Conservation (phyloP, 1,139 yeast species). For the Debaryomyces subglobosus region DNA sequence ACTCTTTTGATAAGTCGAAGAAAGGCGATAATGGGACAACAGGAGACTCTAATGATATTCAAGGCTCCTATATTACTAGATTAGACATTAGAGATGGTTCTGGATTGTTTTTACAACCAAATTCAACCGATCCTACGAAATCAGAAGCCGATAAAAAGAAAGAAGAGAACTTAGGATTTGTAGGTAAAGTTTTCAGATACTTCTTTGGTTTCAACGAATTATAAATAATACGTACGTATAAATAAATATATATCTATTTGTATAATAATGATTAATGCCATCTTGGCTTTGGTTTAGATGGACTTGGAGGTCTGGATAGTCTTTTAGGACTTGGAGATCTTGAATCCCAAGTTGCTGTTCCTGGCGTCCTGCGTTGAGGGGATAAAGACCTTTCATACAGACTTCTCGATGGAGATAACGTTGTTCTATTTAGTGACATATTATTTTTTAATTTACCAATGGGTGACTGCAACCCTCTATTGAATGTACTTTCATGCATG, state of each 20-base stretch:
- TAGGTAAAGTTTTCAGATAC: slow-evolving; percentile 39
- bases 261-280: slow-evolving; percentile 8
- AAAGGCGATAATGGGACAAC: slow-evolving; percentile 9
- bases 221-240: slow-evolving; percentile 17
- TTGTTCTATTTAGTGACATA: slow-evolving; percentile 4
- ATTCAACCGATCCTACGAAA: slow-evolving; percentile 21
- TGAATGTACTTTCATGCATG: slow-evolving; percentile 1
- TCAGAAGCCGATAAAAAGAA: slow-evolving; percentile 24
- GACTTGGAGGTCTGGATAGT: slow-evolving; percentile 10
- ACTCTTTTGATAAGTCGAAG: slow-evolving; percentile 6
- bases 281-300: slow-evolving; percentile 9
- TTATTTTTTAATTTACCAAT: slow-evolving; percentile 5
- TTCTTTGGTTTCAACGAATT: slow-evolving; percentile 52
- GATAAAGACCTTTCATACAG: slow-evolving; percentile 5
- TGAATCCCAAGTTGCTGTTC: background rate
- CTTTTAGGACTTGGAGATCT: slow-evolving; percentile 7
- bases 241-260: slow-evolving; percentile 5
- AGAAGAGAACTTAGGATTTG: slow-evolving; percentile 36
- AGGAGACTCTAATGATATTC: slow-evolving; percentile 14
- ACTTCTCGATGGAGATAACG: slow-evolving; percentile 8
- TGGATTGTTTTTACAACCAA: slow-evolving; percentile 37
- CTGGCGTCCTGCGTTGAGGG: slow-evolving; percentile 4
- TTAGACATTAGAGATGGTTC: slow-evolving; percentile 48
- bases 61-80: slow-evolving; percentile 23
- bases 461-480: slow-evolving; percentile 7